Evolutionary conservation across 176 grass and related monocot genomes (phyloP), one percentile per base, ranked within the genome.

Genomic region (Zea luxurians): DNA sequence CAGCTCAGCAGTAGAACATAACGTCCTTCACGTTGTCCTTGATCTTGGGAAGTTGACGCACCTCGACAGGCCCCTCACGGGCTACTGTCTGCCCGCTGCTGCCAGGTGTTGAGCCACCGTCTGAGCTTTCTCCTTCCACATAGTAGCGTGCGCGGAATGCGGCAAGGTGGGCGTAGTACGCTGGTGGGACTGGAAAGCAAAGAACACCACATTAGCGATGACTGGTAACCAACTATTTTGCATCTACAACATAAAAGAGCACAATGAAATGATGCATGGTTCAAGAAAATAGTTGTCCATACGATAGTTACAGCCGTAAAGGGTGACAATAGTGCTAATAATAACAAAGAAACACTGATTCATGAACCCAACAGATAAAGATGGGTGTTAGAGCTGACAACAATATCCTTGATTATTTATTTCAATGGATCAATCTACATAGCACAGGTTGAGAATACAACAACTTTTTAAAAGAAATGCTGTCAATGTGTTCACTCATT

Each of bases 1-100:
- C 54, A 86, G 61, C 44, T 93, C 78, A 92, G 71, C 92, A 92
- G 70, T 91, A 96, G 76, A 96, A 96, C 92, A 96, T 96, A 10
- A 92, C 92, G 18, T 87, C 78, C 81, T 89, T 90, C 48, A 96
- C 87, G 17, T 88, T 92, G 7, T 97, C 88, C 69, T 87, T 93
- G 36, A 93, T 87, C 45, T 52, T 71, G 6, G 94, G 94, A 42
- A 97, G 94, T 16, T 87, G 75, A 0, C 78, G 86, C 27, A 97
- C 80, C 45, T 72, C 75, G 34, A 82, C 71, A 75, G 90, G 81
- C 4, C 37, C 80, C 66, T 88, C 86, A 6, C 77, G 88, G 7
- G 83, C 76, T 27, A 66, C 35, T n/a, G 71, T 64, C 48, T 67
- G 77, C 12, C 48, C 40, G 18, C 68, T 80, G 67, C 86, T 76